phyloP scores from a whole-genome alignment of 1,139 yeast genomes.

The Arxiozyma bovina region DNA sequence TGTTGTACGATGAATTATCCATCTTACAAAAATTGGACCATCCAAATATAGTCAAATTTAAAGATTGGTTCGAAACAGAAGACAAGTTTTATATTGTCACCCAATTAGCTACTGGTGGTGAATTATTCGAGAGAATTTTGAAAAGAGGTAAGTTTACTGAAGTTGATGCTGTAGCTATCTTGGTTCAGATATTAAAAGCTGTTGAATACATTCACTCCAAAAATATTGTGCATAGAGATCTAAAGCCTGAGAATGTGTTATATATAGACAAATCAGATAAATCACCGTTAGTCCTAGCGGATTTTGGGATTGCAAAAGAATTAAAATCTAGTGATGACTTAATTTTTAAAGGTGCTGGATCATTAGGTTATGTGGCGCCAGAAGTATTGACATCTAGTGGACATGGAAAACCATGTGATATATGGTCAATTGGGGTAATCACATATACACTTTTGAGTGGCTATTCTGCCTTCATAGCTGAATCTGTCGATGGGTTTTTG shows the following conservation, averaged over 20 bases:
- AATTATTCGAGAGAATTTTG: constrained; percentile 75
- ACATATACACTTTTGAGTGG: constrained; percentile 87
- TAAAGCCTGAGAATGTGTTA: constrained; percentile 82
- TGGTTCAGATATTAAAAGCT: constrained; percentile 66
- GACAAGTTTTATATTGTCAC: constrained; percentile 72
- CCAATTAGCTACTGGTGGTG: constrained; percentile 82
- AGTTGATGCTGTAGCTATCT: constrained; percentile 64
- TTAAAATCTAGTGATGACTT: constrained; percentile 51
- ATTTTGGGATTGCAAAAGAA: constrained; percentile 84
- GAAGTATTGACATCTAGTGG: constrained; percentile 71
- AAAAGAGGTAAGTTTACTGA: constrained; percentile 74
- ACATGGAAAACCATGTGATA: constrained; percentile 86
- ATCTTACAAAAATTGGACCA: constrained; percentile 58
- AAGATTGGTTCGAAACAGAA: constrained; percentile 82
- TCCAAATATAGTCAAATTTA: constrained; percentile 73
- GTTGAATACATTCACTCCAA: constrained; percentile 60
- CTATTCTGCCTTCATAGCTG: constrained; percentile 84
- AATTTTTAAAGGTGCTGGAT: constrained; percentile 74
- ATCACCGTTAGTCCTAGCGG: constrained; percentile 74
- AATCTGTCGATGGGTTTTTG: constrained; percentile 70
- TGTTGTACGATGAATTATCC: constrained; percentile 68
- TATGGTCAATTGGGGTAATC: constrained; percentile 89
- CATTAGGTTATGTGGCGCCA: constrained; percentile 92
- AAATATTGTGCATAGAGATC: constrained; percentile 81
- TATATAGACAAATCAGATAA: constrained; percentile 41